phyloP scores from a whole-genome alignment of 345 rosid genomes.

The Arabidopsis thaliana region TAIR10.1 NC_003070.9:1391501-1392000 shows the following conservation, averaged over 20 bases:
- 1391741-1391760: slow-evolving; percentile 64
- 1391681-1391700: slow-evolving; percentile 60
- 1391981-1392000: neutral
- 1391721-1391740: slow-evolving; percentile 51
- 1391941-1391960: slow-evolving; percentile 65
- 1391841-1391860: slow-evolving; percentile 80
- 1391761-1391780: slow-evolving; percentile 71
- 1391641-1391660: slow-evolving; percentile 15
- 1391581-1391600: neutral
- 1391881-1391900: slow-evolving; percentile 87
- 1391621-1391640: slow-evolving; percentile 22
- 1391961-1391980: neutral
- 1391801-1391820: slow-evolving; percentile 72
- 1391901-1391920: slow-evolving; percentile 79
- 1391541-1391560: neutral
- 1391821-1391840: slow-evolving; percentile 62
- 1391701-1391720: slow-evolving; percentile 62
- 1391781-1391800: slow-evolving; percentile 62
- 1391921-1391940: slow-evolving; percentile 95
- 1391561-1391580: neutral
- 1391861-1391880: slow-evolving; percentile 86
- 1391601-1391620: neutral
- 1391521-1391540: slow-evolving; percentile 7
- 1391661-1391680: slow-evolving; percentile 28
- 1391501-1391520: neutral